Evolutionary conservation across 306 rosid genomes (phyloP).

Genomic region (Ammopiptanthus mongolicus): DNA sequence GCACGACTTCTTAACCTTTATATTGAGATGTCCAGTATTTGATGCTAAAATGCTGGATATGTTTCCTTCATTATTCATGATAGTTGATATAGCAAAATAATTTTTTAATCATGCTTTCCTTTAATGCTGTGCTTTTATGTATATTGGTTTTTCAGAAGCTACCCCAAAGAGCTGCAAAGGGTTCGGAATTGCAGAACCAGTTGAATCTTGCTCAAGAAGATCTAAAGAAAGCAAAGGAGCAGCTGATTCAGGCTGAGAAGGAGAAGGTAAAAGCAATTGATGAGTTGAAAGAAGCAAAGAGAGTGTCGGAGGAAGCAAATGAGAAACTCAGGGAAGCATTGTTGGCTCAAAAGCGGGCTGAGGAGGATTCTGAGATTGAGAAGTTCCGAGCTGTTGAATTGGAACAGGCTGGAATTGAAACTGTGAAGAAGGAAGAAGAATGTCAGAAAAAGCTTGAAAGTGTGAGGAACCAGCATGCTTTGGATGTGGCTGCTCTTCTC

Average conservation of each 20-base stretch:
- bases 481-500: constrained; percentile 71
- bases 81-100: not conserved
- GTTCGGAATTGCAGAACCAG: constrained; percentile 64
- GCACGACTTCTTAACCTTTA: not conserved
- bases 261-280: constrained; percentile 65
- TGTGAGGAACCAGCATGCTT: constrained; percentile 73
- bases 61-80: constrained; percentile 11
- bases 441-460: constrained; percentile 73
- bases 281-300: constrained; percentile 76
- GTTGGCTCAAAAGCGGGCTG: constrained; percentile 76
- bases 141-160: constrained; percentile 49
- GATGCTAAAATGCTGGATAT: constrained; percentile 3
- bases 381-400: constrained; percentile 88
- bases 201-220: constrained; percentile 68
- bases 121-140: not conserved
- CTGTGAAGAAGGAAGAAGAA: constrained; percentile 76
- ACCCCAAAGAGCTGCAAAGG: constrained; percentile 51
- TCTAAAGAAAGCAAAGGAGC: constrained; percentile 88
- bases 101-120: not conserved
- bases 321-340: constrained; percentile 81
- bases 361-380: constrained; percentile 84
- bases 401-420: constrained; percentile 89
- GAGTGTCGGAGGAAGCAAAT: constrained; percentile 68
- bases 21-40: not conserved
- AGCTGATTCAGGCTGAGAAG: constrained; percentile 56